A percentile compares a stretch with the other conserved stretches of the same genome.
Evolutionary conservation across 2,329 filamentous ascomycete genomes (phyloP).

Genomic region (Podosphaera fusca): DNA sequence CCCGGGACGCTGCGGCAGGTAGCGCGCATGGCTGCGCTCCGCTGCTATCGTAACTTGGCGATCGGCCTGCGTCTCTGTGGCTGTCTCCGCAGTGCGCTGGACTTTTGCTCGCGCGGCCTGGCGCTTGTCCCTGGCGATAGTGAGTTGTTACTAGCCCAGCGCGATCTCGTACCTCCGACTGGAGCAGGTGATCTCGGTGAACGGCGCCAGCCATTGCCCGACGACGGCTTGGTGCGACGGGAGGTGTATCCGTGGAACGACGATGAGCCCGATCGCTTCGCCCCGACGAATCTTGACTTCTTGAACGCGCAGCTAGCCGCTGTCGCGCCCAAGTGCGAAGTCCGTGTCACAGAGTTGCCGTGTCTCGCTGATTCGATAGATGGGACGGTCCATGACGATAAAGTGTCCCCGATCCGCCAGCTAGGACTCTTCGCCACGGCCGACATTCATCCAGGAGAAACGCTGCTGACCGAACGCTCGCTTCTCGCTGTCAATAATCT

Average conservation of each 20-base stretch:
- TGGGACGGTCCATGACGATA: constrained; percentile 25
- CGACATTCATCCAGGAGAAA: constrained; percentile 54
- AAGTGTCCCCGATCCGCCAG: constrained; percentile 41
- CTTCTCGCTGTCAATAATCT: constrained; percentile 76
- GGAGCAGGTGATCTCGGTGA: constrained; percentile 22
- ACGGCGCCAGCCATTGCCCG: constrained; percentile 34
- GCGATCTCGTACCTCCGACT: constrained; percentile 29
- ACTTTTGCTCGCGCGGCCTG: constrained; percentile 40
- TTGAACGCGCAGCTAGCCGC: constrained; percentile 46
- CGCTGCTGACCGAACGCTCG: constrained; percentile 60
- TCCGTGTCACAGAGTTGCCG: constrained; percentile 54
- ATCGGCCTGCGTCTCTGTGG: constrained; percentile 38
- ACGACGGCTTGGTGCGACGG: constrained; percentile 44
- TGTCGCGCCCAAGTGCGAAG: constrained; percentile 62
- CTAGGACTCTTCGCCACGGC: constrained; percentile 76
- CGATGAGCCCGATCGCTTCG: constrained; percentile 46
- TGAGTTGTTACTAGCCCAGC: constrained; percentile 29
- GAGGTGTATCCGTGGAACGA: constrained; percentile 50
- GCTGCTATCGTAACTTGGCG: constrained; percentile 35
- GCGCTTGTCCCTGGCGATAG: constrained; percentile 28
- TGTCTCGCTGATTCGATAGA: constrained; percentile 34
- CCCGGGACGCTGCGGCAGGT: constrained; percentile 20
- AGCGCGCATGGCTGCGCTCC: constrained; percentile 26
- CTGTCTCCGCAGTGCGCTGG: constrained; percentile 42
- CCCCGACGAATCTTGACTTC: constrained; percentile 40